A percentile compares a stretch with the other conserved stretches of the same genome.
Conservation (phyloP, 441 rosid species). For the Omphalea diandra region DNA sequence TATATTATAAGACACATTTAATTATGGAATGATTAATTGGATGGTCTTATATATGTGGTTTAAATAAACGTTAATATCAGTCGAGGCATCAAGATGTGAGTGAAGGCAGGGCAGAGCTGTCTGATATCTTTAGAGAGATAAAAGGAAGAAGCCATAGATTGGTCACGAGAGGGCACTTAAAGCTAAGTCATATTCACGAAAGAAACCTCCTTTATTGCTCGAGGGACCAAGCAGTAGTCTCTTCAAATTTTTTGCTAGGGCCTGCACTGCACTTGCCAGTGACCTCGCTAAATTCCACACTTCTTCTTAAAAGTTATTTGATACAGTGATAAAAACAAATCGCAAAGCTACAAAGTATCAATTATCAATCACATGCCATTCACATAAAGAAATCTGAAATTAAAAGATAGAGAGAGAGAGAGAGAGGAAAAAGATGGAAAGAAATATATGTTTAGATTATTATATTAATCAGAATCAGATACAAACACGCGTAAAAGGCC, state of each 20-base stretch:
- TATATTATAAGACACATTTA: too few species aligned
- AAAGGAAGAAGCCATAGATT: slow-evolving; percentile 22
- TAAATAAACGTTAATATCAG: background rate
- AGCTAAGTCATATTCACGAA: slow-evolving; percentile 26
- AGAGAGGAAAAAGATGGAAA: background rate
- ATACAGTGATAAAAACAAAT: slow-evolving; percentile 35
- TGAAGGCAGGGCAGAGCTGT: slow-evolving; percentile 17
- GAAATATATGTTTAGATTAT: slow-evolving; percentile 18
- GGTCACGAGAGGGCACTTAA: slow-evolving; percentile 27
- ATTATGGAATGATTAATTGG: too few species aligned
- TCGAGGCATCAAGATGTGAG: slow-evolving; percentile 1
- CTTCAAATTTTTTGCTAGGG: slow-evolving; percentile 21
- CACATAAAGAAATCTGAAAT: slow-evolving; percentile 13
- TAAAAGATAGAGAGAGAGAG: too few species aligned
- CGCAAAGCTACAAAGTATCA: slow-evolving; percentile 47
- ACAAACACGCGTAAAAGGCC: slow-evolving; percentile 50
- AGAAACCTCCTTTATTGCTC: slow-evolving; percentile 25
- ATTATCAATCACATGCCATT: slow-evolving; percentile 45
- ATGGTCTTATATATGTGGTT: too few species aligned
- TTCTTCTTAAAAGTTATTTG: background rate
- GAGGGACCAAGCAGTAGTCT: slow-evolving; percentile 49
- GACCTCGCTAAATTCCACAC: slow-evolving; percentile 31
- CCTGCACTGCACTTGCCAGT: slow-evolving; percentile 11
- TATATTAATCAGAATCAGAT: slow-evolving; percentile 34
- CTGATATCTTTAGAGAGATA: slow-evolving; percentile 19